Conservation (phyloP, 202 grass and related monocot genomes). For the Carex sylvatica region DNA sequence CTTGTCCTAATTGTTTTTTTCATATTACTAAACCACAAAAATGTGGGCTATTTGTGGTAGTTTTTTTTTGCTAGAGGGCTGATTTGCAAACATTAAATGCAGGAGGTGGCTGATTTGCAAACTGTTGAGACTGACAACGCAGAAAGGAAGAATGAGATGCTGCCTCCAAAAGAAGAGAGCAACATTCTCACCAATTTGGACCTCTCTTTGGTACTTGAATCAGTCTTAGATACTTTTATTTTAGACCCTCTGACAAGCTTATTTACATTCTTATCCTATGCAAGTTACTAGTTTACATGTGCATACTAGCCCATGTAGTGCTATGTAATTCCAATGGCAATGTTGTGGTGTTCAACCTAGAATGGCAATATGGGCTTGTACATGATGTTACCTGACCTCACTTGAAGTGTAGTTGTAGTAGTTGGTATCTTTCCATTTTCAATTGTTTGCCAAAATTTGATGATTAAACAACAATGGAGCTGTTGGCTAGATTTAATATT, state of each 20-base stretch:
- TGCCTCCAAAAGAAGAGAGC: conserved; percentile 28
- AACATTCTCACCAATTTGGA: conserved; percentile 17
- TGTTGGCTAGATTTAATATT: not conserved
- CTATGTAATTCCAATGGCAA: not conserved
- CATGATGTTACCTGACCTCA: not conserved
- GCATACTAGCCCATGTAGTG: not conserved
- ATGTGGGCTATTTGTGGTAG: not conserved
- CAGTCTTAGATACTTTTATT: conserved; percentile 5
- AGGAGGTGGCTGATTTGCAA: conserved; percentile 22
- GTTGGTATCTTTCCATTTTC: not conserved
- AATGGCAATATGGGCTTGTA: not conserved
- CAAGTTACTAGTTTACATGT: not conserved
- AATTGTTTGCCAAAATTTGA: not conserved
- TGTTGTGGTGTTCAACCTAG: not conserved
- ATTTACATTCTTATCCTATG: not conserved
- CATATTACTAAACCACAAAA: not conserved
- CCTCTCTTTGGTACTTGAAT: conserved; percentile 13
- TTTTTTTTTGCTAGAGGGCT: not conserved
- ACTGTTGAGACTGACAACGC: conserved; percentile 5
- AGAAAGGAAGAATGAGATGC: conserved; percentile 15
- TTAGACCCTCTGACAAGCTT: not conserved
- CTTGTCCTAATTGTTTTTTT: not conserved
- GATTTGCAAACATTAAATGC: not conserved
- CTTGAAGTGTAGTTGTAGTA: not conserved
- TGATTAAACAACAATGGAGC: not conserved